Percentiles rank a stretch among this genome's conserved stretches.
Evolutionary conservation across 202 grass and related monocot genomes (phyloP).

Genomic region (Dendrocalamus latiflorus): DNA sequence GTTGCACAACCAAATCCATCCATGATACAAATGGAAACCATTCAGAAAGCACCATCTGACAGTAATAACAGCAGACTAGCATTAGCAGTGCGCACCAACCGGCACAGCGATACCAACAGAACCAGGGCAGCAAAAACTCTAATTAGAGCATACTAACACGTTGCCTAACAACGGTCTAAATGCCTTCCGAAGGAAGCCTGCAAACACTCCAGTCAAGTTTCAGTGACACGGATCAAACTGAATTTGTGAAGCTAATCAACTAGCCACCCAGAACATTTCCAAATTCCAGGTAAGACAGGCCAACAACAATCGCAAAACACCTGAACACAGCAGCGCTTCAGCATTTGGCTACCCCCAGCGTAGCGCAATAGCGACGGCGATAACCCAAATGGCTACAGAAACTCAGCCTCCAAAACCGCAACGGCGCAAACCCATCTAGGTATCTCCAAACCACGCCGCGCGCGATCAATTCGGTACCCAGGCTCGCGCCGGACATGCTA

Average conservation of each 20-base stretch:
- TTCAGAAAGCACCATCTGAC: background rate
- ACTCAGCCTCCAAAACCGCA: too few species aligned
- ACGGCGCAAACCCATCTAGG: background rate
- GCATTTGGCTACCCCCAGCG: background rate
- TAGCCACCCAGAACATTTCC: background rate
- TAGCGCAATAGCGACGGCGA: background rate
- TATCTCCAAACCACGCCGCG: background rate
- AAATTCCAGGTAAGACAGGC: background rate
- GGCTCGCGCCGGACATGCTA: background rate
- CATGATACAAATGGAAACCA: background rate
- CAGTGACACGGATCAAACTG: background rate
- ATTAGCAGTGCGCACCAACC: background rate
- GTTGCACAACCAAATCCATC: background rate
- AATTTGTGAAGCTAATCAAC: background rate
- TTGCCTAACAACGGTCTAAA: background rate
- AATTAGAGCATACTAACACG: background rate
- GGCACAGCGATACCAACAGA: background rate
- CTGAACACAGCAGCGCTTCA: background rate
- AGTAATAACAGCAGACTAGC: background rate
- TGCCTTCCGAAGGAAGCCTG: background rate
- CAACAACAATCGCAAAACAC: background rate
- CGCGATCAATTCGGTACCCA: background rate
- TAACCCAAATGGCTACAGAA: background rate
- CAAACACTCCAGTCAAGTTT: background rate
- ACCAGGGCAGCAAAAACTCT: background rate